These are phyloP conservation scores for Kockovaella imperatae DNA, from an alignment of 768 basidiomycete species.

Conservation along the genomic window DNA sequence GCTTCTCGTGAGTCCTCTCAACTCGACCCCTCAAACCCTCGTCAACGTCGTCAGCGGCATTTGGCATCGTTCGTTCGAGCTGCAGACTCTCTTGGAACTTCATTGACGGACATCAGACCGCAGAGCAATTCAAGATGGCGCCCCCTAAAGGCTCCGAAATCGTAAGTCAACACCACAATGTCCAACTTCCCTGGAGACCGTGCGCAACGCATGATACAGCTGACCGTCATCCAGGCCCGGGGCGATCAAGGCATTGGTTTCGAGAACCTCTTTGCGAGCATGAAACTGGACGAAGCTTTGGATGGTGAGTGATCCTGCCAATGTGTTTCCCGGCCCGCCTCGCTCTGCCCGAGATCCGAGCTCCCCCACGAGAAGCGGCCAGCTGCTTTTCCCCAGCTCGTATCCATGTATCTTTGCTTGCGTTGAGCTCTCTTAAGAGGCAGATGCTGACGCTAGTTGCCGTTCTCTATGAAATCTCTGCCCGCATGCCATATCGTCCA, in stretches of 20 bases:
- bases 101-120: too few relatives aligned
- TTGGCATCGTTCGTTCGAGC: too few relatives aligned
- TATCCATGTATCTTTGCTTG: background rate
- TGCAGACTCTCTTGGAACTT: too few relatives aligned
- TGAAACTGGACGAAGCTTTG: constrained; percentile 6
- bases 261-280: constrained; percentile 6
- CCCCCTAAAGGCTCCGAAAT: background rate
- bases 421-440: background rate
- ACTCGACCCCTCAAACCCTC: too few relatives aligned
- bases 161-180: background rate
- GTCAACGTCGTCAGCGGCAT: too few relatives aligned
- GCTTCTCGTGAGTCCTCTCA: too few relatives aligned
- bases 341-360: background rate
- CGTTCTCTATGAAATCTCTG: too few relatives aligned
- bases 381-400: constrained; percentile 13
- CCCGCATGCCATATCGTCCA: too few relatives aligned
- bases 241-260: background rate
- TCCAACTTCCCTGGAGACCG: background rate
- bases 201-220: background rate
- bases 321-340: background rate
- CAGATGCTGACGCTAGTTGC: constrained; percentile 4
- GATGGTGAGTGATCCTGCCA: constrained; percentile 1
- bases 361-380: constrained; percentile 5
- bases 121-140: background rate
- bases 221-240: background rate